Evolutionary conservation across 108 stramenopile species (phyloP).

Genomic region (Nitzschia palea): DNA sequence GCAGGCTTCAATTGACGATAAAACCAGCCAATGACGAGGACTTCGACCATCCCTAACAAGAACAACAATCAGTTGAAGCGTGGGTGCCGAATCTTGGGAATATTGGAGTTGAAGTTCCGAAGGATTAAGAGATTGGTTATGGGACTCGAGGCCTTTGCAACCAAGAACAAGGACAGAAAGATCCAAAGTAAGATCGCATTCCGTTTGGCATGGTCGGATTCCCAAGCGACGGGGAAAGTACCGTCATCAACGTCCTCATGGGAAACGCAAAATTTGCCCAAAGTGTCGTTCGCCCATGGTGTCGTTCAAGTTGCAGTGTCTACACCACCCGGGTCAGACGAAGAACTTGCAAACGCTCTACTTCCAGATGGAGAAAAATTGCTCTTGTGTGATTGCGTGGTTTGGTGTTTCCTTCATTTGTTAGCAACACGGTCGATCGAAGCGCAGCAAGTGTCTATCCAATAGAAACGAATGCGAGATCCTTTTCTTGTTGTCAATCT

Average conservation of each 20-base stretch:
- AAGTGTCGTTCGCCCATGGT: too few relatives aligned
- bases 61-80: conserved; percentile 22
- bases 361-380: conserved; percentile 82
- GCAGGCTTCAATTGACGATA: conserved; percentile 92
- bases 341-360: conserved; percentile 99
- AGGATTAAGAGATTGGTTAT: conserved; percentile 67
- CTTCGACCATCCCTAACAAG: conserved; percentile 34
- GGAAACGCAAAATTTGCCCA: conserved; percentile 84
- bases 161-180: conserved; percentile 51
- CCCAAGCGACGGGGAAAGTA: conserved; percentile 97
- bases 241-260: conserved; percentile 96
- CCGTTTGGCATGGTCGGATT: conserved; percentile 96
- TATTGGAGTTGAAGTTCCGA: conserved; percentile 55
- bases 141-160: conserved; percentile 71
- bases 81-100: conserved; percentile 6
- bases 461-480: conserved; percentile 97
- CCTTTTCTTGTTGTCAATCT: conserved; percentile 88
- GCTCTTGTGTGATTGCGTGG: conserved; percentile 98
- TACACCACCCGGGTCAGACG: conserved; percentile 97
- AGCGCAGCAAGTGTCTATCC: conserved; percentile 96
- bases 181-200: conserved; percentile 64
- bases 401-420: conserved; percentile 98
- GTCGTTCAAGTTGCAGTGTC: conserved; percentile 94
- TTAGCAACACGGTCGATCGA: conserved; percentile 91
- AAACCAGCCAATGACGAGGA: conserved; percentile 37